Conservation (phyloP, 2,329 filamentous ascomycete species). For the Calonectria honghensis region DNA sequence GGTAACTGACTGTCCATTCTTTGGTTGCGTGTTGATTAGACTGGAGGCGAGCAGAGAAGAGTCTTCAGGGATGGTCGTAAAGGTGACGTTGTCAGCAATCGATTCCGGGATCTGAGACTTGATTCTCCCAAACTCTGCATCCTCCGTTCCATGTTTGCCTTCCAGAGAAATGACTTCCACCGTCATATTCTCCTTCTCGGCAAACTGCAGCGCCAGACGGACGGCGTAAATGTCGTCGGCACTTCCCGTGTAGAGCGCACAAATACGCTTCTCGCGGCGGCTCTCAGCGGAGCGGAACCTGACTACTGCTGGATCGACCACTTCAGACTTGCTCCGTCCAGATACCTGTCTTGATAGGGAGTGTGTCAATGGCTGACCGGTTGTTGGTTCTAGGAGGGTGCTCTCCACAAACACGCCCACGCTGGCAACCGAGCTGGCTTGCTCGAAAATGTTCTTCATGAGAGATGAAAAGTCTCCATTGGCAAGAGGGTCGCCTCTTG, state of each 20-base stretch:
- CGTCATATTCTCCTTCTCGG: conserved; percentile 72
- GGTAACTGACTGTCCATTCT: conserved; percentile 34
- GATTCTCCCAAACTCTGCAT: conserved; percentile 32
- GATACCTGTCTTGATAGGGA: conserved; percentile 38
- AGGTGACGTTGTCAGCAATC: conserved; percentile 27
- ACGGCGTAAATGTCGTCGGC: conserved; percentile 88
- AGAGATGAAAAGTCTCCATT: conserved; percentile 42
- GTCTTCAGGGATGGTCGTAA: conserved; percentile 42
- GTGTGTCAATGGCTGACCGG: conserved; percentile 2
- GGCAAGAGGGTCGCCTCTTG: conserved; percentile 38
- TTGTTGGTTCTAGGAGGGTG: conserved; percentile 37
- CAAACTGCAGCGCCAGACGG: conserved; percentile 87
- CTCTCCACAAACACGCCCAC: conserved; percentile 40
- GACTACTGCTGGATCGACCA: conserved; percentile 29
- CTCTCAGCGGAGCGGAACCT: conserved; percentile 43
- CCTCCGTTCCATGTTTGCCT: conserved; percentile 19
- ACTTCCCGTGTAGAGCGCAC: conserved; percentile 90
- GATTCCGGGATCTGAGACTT: conserved; percentile 31
- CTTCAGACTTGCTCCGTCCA: conserved; percentile 28
- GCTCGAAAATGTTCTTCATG: conserved; percentile 40
- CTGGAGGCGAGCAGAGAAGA: conserved; percentile 24
- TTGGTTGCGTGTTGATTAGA: conserved; percentile 22
- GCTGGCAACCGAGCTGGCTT: conserved; percentile 20
- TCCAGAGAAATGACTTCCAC: conserved; percentile 36
- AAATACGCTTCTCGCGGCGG: conserved; percentile 78